Evolutionary conservation across 345 rosid species (phyloP).

Genomic region (Boechera divaricarpa): DNA sequence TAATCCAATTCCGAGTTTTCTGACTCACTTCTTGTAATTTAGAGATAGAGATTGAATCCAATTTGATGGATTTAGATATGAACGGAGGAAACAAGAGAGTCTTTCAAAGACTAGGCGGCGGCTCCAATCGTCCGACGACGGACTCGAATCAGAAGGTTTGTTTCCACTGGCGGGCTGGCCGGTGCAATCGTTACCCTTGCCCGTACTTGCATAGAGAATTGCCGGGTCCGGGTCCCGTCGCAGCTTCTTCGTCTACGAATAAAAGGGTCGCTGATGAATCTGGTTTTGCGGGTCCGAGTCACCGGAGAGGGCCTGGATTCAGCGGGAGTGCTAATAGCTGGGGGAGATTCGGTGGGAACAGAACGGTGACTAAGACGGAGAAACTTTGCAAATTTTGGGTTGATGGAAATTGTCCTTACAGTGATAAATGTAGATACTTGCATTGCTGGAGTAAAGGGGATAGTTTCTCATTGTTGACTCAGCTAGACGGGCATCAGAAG

Average conservation of each 20-base stretch:
- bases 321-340: conserved; percentile 48
- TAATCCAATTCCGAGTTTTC: conserved; percentile 15
- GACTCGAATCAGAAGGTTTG: conserved; percentile 72
- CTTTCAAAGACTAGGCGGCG: conserved; percentile 71
- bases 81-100: conserved; percentile 69
- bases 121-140: conserved; percentile 34
- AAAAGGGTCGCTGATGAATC: conserved; percentile 74
- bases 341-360: conserved; percentile 67
- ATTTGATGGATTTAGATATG: conserved; percentile 72
- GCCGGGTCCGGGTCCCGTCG: conserved; percentile 41
- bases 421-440: conserved; percentile 75
- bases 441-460: conserved; percentile 91
- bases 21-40: conserved; percentile 1
- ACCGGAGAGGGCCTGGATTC: conserved; percentile 61
- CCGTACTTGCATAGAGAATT: conserved; percentile 78
- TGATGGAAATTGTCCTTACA: conserved; percentile 77
- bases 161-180: conserved; percentile 89
- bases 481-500: conserved; percentile 90
- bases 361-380: conserved; percentile 59
- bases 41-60: not conserved
- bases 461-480: conserved; percentile 67
- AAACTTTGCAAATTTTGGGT: conserved; percentile 84
- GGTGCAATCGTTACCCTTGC: conserved; percentile 71
- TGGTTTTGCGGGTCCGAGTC: conserved; percentile 60
- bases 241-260: conserved; percentile 37